phyloP scores from a whole-genome alignment of 306 rosid species.

The Acmispon strigosus region DNA sequence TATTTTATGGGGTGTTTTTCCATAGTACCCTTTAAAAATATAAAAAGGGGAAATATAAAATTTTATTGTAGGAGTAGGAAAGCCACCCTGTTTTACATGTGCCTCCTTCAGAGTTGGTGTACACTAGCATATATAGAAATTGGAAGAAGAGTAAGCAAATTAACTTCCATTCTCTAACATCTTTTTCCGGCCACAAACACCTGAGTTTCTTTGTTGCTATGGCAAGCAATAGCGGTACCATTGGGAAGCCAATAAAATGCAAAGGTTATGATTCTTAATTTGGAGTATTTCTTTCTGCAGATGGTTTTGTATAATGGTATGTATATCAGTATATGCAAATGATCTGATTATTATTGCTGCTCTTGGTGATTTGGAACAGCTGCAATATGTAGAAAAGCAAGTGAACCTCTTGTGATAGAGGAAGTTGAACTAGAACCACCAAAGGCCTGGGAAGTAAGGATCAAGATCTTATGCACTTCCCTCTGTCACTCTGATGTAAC shows the following conservation, averaged over 20 bases:
- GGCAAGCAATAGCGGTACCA: constrained; percentile 8
- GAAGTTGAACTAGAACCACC: constrained; percentile 63
- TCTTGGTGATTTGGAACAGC: constrained; percentile 32
- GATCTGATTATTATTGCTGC: no score
- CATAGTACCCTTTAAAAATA: no score
- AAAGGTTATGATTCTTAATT: constrained; percentile 26
- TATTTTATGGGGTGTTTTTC: no score
- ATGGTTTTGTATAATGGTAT: no score
- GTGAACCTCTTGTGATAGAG: constrained; percentile 45
- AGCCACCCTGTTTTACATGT: no score
- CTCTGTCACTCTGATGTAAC: constrained; percentile 52
- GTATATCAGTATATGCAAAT: no score
- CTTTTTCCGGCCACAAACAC: neutral
- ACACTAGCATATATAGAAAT: neutral
- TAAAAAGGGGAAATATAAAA: no score
- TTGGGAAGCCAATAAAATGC: constrained; percentile 42
- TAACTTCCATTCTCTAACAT: neutral
- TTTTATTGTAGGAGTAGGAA: no score
- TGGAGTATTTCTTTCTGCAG: no score
- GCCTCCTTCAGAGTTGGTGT: no score
- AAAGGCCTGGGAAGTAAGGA: constrained; percentile 47
- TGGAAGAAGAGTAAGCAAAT: neutral
- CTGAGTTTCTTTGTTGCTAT: neutral
- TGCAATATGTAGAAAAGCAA: constrained; percentile 48
- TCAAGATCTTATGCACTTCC: constrained; percentile 52